A percentile compares a stretch with the other conserved stretches of the same genome.
phyloP scores from a whole-genome alignment of 1,284 basidiomycete genomes.

The Agroathelia rolfsii region DNA sequence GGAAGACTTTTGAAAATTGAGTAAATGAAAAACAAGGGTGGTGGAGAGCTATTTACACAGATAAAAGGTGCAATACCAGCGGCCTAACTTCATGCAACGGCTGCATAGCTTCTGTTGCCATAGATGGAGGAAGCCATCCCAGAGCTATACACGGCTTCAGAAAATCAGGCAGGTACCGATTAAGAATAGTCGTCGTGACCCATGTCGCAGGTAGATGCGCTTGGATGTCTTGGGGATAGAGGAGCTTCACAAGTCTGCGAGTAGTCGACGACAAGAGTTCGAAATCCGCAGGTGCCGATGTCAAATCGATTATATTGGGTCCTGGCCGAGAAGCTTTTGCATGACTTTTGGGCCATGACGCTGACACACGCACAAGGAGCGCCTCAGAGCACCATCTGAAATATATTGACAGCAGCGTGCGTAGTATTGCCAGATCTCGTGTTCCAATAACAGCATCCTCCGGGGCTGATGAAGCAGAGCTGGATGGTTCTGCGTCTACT shows the following conservation, averaged over 20 bases:
- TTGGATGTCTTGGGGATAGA: constrained; percentile 42
- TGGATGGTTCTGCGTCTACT: constrained; percentile 2
- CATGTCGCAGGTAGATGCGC: constrained; percentile 40
- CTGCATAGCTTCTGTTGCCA: constrained; percentile 30
- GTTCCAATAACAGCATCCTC: constrained; percentile 42
- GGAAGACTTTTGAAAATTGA: constrained; percentile 37
- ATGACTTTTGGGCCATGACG: constrained; percentile 35
- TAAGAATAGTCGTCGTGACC: constrained; percentile 52
- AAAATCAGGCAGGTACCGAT: constrained; percentile 45
- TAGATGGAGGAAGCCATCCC: constrained; percentile 58
- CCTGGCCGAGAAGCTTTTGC: no score
- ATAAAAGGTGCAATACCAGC: constrained; percentile 43
- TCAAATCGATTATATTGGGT: constrained; percentile 30
- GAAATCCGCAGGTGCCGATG: constrained; percentile 32
- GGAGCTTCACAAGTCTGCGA: constrained; percentile 34
- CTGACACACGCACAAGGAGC: constrained; percentile 32
- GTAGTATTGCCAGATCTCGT: constrained; percentile 51
- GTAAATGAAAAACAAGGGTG: constrained; percentile 11
- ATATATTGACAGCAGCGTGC: constrained; percentile 52
- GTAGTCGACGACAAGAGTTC: constrained; percentile 27
- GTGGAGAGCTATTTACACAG: constrained; percentile 34
- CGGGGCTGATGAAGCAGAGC: constrained; percentile 2
- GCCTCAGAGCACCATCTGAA: constrained; percentile 64
- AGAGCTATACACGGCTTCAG: constrained; percentile 48
- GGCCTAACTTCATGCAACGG: constrained; percentile 31